Conservation (phyloP, 2,329 filamentous ascomycete species). For the Ilyonectria mors-panacis region DNA sequence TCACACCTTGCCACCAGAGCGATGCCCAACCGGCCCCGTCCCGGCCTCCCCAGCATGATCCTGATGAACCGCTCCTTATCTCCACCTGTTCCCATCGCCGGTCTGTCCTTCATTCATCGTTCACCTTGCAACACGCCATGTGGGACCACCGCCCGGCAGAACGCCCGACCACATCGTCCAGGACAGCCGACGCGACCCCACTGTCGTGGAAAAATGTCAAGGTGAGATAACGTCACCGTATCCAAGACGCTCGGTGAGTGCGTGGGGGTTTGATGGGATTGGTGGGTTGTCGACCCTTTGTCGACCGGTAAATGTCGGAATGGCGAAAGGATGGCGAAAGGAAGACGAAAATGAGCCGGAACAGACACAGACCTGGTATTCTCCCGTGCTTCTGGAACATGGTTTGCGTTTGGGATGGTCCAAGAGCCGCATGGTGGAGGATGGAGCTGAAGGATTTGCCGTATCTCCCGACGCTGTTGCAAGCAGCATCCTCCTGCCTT, state of each 20-base stretch:
- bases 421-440: constrained; percentile 4
- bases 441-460: not conserved
- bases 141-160: constrained; percentile 26
- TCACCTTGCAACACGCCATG: constrained; percentile 30
- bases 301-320: not conserved
- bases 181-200: constrained; percentile 17
- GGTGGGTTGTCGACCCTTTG: constrained; percentile 1
- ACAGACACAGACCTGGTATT: constrained; percentile 3
- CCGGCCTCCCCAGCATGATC: constrained; percentile 15
- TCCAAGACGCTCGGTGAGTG: constrained; percentile 19
- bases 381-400: constrained; percentile 30
- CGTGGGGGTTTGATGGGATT: constrained; percentile 21
- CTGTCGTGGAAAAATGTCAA: constrained; percentile 9
- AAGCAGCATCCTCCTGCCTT: too few species aligned
- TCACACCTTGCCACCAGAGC: constrained; percentile 12
- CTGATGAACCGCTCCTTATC: constrained; percentile 10
- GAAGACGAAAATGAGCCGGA: not conserved
- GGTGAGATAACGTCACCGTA: constrained; percentile 28
- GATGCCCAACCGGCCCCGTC: constrained; percentile 22
- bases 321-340: too few species aligned
- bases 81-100: constrained; percentile 20
- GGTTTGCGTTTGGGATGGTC: not conserved
- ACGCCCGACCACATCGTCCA: constrained; percentile 13
- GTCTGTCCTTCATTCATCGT: constrained; percentile 16
- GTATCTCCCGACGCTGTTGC: not conserved